phyloP scores from a whole-genome alignment of 306 rosid species.

The Casuarina cunninghamiana region DNA sequence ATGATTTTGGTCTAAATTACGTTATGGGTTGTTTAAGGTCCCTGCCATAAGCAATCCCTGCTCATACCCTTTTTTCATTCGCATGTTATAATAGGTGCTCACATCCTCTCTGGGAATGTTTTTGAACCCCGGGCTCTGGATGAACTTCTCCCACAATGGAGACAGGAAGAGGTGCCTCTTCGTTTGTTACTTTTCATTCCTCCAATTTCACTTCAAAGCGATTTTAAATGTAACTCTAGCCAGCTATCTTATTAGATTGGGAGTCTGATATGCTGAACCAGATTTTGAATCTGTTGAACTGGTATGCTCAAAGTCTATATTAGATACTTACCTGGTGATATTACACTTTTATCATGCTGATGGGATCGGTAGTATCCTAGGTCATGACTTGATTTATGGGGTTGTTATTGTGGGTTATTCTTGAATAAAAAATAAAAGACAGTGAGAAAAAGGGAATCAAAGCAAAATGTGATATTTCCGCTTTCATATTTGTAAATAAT shows the following conservation, averaged over 20 bases:
- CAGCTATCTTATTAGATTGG: neutral
- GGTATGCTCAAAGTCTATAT: no score
- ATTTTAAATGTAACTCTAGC: neutral
- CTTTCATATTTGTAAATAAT: neutral
- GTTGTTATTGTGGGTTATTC: neutral
- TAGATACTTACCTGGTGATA: no score
- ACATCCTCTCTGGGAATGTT: constrained; percentile 87
- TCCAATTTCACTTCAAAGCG: neutral
- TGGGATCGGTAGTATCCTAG: no score
- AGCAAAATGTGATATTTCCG: neutral
- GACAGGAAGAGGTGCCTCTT: constrained; percentile 63
- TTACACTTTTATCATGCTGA: no score
- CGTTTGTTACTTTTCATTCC: neutral
- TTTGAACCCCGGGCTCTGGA: constrained; percentile 89
- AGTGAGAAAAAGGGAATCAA: no score
- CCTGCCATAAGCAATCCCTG: neutral
- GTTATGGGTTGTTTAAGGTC: neutral
- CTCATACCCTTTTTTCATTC: constrained; percentile 8
- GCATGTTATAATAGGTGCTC: constrained; percentile 63
- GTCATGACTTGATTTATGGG: neutral
- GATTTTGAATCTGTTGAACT: no score
- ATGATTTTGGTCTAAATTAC: neutral
- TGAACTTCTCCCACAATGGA: constrained; percentile 91
- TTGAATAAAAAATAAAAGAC: neutral
- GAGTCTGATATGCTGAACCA: neutral